phyloP scores from a whole-genome alignment of 1,284 basidiomycete species.

The Mycosarcoma mackinlayi region DNA sequence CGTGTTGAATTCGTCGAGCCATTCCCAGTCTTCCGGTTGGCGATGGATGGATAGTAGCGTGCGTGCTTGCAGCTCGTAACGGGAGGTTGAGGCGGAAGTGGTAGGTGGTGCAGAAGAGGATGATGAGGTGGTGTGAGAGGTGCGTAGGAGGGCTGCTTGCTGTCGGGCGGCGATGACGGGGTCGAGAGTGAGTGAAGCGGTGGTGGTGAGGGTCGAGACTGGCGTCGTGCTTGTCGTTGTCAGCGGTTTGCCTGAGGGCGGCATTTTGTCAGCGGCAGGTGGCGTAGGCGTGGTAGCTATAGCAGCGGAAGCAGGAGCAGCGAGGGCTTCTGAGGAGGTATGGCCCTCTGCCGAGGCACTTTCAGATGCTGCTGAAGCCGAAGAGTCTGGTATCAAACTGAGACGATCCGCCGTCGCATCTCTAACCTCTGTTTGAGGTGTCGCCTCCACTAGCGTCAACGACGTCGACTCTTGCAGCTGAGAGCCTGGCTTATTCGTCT shows the following conservation, averaged over 20 bases:
- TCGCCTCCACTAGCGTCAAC: too few relatives aligned
- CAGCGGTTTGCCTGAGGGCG: neutral
- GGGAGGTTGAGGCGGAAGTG: neutral
- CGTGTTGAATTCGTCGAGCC: slow-evolving; percentile 79
- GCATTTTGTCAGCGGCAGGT: too few relatives aligned
- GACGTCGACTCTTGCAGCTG: too few relatives aligned
- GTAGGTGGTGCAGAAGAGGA: neutral
- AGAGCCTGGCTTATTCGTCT: too few relatives aligned
- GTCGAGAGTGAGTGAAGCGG: slow-evolving; percentile 29
- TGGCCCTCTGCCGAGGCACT: too few relatives aligned
- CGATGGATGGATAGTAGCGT: slow-evolving; percentile 55
- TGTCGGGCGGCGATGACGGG: slow-evolving; percentile 43
- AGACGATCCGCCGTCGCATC: too few relatives aligned
- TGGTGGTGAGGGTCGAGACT: neutral
- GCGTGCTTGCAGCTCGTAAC: slow-evolving; percentile 40
- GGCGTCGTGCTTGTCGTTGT: neutral
- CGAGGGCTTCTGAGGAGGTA: too few relatives aligned
- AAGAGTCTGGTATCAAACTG: too few relatives aligned
- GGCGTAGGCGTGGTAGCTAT: too few relatives aligned
- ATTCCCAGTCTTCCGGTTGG: slow-evolving; percentile 64
- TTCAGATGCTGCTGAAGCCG: too few relatives aligned
- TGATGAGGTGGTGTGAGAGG: neutral
- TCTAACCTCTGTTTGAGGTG: too few relatives aligned
- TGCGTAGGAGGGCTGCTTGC: slow-evolving; percentile 10
- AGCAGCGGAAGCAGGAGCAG: too few relatives aligned